phyloP scores from a whole-genome alignment of 805 yeast species.

The Ogataea pini region DNA sequence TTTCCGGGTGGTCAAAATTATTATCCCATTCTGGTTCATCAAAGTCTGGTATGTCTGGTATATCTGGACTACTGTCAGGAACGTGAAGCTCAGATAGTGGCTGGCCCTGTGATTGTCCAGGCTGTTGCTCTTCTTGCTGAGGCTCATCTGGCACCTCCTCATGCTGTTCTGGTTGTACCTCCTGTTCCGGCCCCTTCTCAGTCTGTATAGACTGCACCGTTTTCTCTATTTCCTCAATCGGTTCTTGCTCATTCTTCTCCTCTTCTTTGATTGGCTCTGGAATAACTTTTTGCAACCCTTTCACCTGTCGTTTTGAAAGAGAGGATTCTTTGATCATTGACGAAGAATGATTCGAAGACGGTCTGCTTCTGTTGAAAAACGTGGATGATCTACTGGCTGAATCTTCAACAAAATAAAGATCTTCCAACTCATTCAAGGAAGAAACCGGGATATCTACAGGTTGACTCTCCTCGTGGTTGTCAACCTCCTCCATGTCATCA shows the following conservation, averaged over 20 bases:
- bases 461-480: conserved; percentile 20
- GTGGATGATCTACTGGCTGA: conserved; percentile 29
- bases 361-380: conserved; percentile 24
- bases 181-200: not conserved
- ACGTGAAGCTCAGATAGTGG: not conserved
- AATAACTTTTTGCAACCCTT: not conserved
- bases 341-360: conserved; percentile 15
- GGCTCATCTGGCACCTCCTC: not conserved
- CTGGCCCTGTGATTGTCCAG: not conserved
- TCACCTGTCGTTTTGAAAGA: not conserved
- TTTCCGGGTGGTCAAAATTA: not conserved
- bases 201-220: too few species aligned
- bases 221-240: too few species aligned
- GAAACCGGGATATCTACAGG: conserved; percentile 44
- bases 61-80: conserved; percentile 6
- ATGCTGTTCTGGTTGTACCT: not conserved
- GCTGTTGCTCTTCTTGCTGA: not conserved
- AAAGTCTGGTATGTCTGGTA: conserved; percentile 4
- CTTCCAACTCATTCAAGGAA: conserved; percentile 34
- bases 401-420: conserved; percentile 29
- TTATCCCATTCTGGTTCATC: not conserved
- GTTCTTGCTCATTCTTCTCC: not conserved
- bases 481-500: conserved; percentile 25
- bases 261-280: conserved; percentile 3
- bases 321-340: conserved; percentile 5